Evolutionary conservation across 208 protist species (phyloP), one percentile per base, ranked within the genome.

Genomic region (Acanthamoeba quina): DNA sequence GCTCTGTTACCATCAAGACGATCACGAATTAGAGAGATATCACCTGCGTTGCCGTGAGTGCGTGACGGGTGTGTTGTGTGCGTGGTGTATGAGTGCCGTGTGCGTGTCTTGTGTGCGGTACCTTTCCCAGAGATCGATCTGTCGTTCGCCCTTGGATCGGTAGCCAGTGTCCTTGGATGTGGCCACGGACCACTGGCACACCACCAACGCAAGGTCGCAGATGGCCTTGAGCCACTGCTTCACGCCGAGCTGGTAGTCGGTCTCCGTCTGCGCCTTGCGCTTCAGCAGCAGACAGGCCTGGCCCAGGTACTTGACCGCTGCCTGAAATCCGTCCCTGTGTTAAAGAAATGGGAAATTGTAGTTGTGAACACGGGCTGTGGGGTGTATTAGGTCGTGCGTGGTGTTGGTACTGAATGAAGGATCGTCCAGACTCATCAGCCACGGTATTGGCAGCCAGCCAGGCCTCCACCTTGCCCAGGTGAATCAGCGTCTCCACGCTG

Each of bases 401-500:
- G 24, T 11, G 60, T 66, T 29, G 11, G 70, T 80, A 80, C 72
- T 80, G 72, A 13, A 52, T 34, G 13, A 44, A 13, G 68, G 68
- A 76, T 47, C 68, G 72, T 0, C 72, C 72, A 2, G 72, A 76
- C 5, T 80, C 41, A 26, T 80, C 72, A 5, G 44, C 31, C 41
- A 80, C 72, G 7, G 72, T 52, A 37, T 80, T 80, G 17, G 72
- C 72, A 7, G 80, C 80, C 44, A 89, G 56, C 80, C 80, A 89
- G 15, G 47, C 52, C 52, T 89, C 80, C 21, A 89, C 80, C 56
- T 66, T 89, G 11, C 80, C 80, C 52, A 89, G 49, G 31, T 89
- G 80, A 15, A 89, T 66, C 10, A 89, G 80, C 7, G 80, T 89
- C 5, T 89, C 56, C 29, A 89, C 80, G 80, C 80, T 89, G 29